Conservation (phyloP, 2,329 filamentous ascomycete genomes). For the Neonectria faginata region DNA sequence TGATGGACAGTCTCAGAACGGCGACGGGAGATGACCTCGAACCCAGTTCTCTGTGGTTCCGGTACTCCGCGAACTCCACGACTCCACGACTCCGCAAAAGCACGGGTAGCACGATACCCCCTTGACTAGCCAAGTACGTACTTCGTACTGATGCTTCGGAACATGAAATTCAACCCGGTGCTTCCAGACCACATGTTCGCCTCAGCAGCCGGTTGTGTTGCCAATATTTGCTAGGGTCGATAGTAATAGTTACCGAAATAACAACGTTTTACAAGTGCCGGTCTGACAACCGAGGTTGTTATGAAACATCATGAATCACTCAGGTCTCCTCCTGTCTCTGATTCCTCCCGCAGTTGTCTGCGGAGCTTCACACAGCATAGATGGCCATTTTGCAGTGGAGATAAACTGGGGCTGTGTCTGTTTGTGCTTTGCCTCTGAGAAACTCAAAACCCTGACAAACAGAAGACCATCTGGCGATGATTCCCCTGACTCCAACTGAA, state of each 20-base stretch:
- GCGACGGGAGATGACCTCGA: constrained; percentile 6
- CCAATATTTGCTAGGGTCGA: constrained; percentile 26
- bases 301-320: constrained; percentile 23
- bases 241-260: constrained; percentile 10
- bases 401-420: constrained; percentile 1
- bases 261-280: constrained; percentile 30
- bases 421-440: not conserved
- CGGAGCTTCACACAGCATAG: not conserved
- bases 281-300: constrained; percentile 25
- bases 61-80: constrained; percentile 13
- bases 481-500: constrained; percentile 24
- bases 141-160: constrained; percentile 14
- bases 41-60: constrained; percentile 7
- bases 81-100: constrained; percentile 24
- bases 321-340: not conserved
- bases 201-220: constrained; percentile 18
- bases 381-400: not conserved
- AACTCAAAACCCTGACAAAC: constrained; percentile 6
- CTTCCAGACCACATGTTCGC: constrained; percentile 22
- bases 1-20: constrained; percentile 7
- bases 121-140: constrained; percentile 3
- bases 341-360: not conserved
- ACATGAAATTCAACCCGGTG: constrained; percentile 19
- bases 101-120: constrained; percentile 20
- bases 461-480: constrained; percentile 23